Conservation (phyloP, 257 asterid species). For the Paulownia fortunei region DNA sequence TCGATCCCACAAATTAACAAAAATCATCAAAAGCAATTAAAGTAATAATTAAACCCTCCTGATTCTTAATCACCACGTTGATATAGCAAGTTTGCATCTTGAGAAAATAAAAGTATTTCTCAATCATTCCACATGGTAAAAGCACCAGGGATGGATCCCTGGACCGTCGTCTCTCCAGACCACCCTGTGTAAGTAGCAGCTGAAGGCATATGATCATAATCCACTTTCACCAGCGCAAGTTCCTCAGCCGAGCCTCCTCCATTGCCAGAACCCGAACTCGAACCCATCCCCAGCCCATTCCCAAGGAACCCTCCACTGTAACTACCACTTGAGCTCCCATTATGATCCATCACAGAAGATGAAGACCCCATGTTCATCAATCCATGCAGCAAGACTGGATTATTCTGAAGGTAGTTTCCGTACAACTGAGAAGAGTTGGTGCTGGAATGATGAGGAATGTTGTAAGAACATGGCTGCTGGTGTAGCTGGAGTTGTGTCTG, state of each 20-base stretch:
- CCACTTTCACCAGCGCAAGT: constrained; percentile 68
- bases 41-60: constrained; percentile 6
- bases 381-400: constrained; percentile 66
- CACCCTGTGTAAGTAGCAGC: constrained; percentile 57
- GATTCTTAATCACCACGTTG: background rate
- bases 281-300: constrained; percentile 45
- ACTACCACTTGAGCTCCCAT: constrained; percentile 51
- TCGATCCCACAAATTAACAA: constrained; percentile 9
- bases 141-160: constrained; percentile 59
- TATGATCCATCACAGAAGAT: constrained; percentile 48
- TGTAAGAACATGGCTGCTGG: constrained; percentile 40
- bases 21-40: constrained; percentile 13
- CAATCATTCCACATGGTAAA: constrained; percentile 80
- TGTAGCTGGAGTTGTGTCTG: constrained; percentile 69
- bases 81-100: background rate
- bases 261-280: constrained; percentile 41
- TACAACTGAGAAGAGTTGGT: constrained; percentile 31
- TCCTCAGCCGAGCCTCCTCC: constrained; percentile 54
- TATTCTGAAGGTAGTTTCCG: constrained; percentile 51
- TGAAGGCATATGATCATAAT: constrained; percentile 62
- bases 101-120: background rate
- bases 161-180: constrained; percentile 61
- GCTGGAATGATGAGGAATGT: background rate
- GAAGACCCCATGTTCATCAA: constrained; percentile 61
- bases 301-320: constrained; percentile 61